Percentiles rank a stretch among this genome's conserved stretches.
Conservation (phyloP, 2,329 filamentous ascomycete genomes). For the Sporothrix brunneoviolacea region DNA sequence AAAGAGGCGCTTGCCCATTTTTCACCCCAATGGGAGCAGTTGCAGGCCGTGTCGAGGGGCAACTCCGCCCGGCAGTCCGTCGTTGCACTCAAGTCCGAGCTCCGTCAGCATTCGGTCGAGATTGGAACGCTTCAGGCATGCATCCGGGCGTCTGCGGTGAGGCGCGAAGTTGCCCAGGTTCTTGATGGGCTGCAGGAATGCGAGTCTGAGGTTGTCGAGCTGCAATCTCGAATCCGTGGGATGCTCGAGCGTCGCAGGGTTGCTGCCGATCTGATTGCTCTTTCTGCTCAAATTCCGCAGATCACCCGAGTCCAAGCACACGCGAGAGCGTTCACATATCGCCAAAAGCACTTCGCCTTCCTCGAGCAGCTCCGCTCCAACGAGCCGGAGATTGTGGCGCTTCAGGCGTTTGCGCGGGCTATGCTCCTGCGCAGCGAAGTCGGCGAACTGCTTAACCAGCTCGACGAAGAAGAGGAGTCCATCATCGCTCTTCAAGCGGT, state of each 20-base stretch:
- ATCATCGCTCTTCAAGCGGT: slow-evolving; percentile 69
- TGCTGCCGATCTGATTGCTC: slow-evolving; percentile 41
- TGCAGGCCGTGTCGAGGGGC: slow-evolving; percentile 44
- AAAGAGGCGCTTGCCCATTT: slow-evolving; percentile 45
- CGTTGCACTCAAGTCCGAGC: slow-evolving; percentile 39
- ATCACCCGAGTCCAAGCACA: slow-evolving; percentile 61
- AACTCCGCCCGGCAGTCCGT: slow-evolving; percentile 40
- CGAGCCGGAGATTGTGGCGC: slow-evolving; percentile 56
- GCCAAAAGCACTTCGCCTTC: slow-evolving; percentile 54
- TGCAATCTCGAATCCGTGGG: slow-evolving; percentile 56
- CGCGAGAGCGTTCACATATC: slow-evolving; percentile 57
- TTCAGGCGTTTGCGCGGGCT: slow-evolving; percentile 73
- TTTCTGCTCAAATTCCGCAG: slow-evolving; percentile 50
- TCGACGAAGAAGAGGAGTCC: slow-evolving; percentile 76
- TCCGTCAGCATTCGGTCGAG: slow-evolving; percentile 36
- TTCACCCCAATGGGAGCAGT: slow-evolving; percentile 41
- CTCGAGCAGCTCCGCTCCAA: slow-evolving; percentile 65
- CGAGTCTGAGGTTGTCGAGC: slow-evolving; percentile 38
- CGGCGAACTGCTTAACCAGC: slow-evolving; percentile 64
- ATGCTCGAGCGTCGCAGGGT: slow-evolving; percentile 51
- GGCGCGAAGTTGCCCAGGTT: slow-evolving; percentile 42
- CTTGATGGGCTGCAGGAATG: slow-evolving; percentile 41
- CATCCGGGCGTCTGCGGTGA: slow-evolving; percentile 48
- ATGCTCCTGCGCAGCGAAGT: slow-evolving; percentile 71
- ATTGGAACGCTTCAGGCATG: slow-evolving; percentile 45